Conservation (phyloP, 495 filamentous ascomycete genomes). For the Xylaria scruposa region DNA sequence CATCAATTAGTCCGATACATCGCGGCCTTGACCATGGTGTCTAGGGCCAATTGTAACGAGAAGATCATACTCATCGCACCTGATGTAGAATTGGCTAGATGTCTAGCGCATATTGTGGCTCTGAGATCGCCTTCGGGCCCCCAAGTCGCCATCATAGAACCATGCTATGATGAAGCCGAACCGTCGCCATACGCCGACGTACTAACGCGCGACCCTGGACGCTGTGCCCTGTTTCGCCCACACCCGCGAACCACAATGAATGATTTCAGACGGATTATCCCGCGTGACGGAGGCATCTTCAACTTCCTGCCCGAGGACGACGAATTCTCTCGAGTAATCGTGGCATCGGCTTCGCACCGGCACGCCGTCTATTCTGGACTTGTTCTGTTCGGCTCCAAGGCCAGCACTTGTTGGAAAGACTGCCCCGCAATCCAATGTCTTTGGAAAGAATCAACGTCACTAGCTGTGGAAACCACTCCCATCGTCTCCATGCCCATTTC, state of each 20-base stretch:
- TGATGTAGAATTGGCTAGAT: conserved; percentile 41
- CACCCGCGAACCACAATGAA: conserved; percentile 36
- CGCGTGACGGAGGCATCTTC: conserved; percentile 35
- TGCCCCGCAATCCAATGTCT: conserved; percentile 8
- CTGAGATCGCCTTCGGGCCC: background rate
- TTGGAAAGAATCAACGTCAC: conserved; percentile 35
- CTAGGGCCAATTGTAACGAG: conserved; percentile 20
- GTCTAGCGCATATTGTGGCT: conserved; percentile 34
- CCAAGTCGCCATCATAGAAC: conserved; percentile 10
- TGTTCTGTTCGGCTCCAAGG: conserved; percentile 11
- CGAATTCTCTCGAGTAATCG: conserved; percentile 38
- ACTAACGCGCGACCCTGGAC: background rate
- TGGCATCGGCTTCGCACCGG: conserved; percentile 29
- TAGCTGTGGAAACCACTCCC: conserved; percentile 25
- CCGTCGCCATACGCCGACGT: conserved; percentile 10
- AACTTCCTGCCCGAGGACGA: conserved; percentile 38
- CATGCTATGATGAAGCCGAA: conserved; percentile 1
- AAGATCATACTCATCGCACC: conserved; percentile 43
- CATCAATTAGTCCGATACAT: conserved; percentile 40
- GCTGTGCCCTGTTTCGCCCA: conserved; percentile 15
- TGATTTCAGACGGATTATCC: conserved; percentile 40
- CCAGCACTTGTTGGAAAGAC: background rate
- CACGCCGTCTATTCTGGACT: conserved; percentile 34
- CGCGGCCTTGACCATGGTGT: conserved; percentile 31
- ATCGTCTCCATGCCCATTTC: background rate